A percentile compares a stretch with the other conserved stretches of the same genome.
These are phyloP conservation scores for Penicillium sp. DNA, from an alignment of 2,329 filamentous ascomycete genomes.

Conservation along the genomic window DNA sequence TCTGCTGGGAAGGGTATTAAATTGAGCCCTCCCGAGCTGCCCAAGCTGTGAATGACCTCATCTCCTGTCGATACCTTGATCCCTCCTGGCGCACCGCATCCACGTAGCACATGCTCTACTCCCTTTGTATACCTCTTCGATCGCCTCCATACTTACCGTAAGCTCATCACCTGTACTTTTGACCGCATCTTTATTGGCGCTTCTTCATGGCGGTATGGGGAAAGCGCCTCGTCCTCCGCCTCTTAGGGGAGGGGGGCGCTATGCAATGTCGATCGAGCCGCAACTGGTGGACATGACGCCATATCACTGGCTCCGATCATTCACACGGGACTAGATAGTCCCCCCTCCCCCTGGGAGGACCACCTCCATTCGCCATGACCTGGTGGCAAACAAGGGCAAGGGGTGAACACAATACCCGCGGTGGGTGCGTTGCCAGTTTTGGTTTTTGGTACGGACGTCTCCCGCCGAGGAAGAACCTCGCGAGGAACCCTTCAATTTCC, in stretches of 20 bases:
- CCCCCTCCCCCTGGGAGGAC: constrained; percentile 9
- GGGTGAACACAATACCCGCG: neutral
- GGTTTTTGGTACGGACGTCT: neutral
- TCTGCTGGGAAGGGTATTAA: neutral
- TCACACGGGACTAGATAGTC: constrained; percentile 7
- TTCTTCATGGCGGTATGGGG: constrained; percentile 9
- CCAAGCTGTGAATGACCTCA: constrained; percentile 15
- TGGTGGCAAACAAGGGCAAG: neutral
- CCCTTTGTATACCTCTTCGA: neutral
- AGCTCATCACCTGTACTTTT: constrained; percentile 4
- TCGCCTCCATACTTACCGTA: neutral
- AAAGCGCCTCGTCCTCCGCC: constrained; percentile 11
- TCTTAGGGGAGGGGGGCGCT: constrained; percentile 29
- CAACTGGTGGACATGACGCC: constrained; percentile 26
- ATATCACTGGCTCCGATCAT: constrained; percentile 21
- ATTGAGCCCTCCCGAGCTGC: constrained; percentile 9
- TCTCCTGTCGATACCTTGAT: neutral
- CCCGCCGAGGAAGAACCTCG: neutral
- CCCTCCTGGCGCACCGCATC: neutral
- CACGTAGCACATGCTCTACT: neutral
- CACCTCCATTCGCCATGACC: constrained; percentile 4
- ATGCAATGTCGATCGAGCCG: constrained; percentile 42
- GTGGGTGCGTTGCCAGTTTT: neutral
- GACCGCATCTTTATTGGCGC: constrained; percentile 10
- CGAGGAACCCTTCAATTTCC: neutral